Conservation (phyloP, 345 rosid species). For the Chamaenerion angustifolium region DNA sequence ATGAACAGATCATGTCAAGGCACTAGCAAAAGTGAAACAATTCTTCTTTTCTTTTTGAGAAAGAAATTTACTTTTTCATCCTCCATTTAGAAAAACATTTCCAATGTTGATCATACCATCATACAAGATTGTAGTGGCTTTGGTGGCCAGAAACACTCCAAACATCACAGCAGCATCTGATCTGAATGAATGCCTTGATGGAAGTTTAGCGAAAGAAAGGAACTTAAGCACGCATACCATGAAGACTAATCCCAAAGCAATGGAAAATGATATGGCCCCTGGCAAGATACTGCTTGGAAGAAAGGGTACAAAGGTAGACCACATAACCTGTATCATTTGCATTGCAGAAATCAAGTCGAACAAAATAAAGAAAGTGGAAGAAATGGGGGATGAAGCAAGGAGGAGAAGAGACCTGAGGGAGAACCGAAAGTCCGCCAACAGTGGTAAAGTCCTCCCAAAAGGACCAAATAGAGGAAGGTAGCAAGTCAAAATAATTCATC, state of each 20-base stretch:
- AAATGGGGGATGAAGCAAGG: slow-evolving; percentile 6
- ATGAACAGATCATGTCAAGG: too few relatives aligned
- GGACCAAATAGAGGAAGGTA: slow-evolving; percentile 40
- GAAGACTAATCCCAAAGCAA: slow-evolving; percentile 45
- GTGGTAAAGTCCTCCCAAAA: slow-evolving; percentile 84
- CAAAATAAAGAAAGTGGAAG: neutral
- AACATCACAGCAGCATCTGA: too few relatives aligned
- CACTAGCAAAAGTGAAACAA: too few relatives aligned
- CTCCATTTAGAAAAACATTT: too few relatives aligned
- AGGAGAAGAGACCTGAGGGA: slow-evolving; percentile 50
- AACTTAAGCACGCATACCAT: slow-evolving; percentile 39
- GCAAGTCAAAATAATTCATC: slow-evolving; percentile 38
- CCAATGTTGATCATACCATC: too few relatives aligned
- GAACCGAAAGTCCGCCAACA: slow-evolving; percentile 56
- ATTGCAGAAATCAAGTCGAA: neutral
- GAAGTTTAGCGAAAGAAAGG: too few relatives aligned
- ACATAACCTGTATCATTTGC: slow-evolving; percentile 44
- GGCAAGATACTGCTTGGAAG: slow-evolving; percentile 60
- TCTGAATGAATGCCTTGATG: too few relatives aligned
- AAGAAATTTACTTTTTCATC: too few relatives aligned
- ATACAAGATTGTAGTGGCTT: too few relatives aligned
- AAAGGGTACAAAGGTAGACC: slow-evolving; percentile 84
- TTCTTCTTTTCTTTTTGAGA: too few relatives aligned
- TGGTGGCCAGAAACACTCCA: too few relatives aligned
- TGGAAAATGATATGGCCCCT: slow-evolving; percentile 37